Conservation (phyloP, 2,329 filamentous ascomycete species). For the Aspergillus tubingensis region DNA sequence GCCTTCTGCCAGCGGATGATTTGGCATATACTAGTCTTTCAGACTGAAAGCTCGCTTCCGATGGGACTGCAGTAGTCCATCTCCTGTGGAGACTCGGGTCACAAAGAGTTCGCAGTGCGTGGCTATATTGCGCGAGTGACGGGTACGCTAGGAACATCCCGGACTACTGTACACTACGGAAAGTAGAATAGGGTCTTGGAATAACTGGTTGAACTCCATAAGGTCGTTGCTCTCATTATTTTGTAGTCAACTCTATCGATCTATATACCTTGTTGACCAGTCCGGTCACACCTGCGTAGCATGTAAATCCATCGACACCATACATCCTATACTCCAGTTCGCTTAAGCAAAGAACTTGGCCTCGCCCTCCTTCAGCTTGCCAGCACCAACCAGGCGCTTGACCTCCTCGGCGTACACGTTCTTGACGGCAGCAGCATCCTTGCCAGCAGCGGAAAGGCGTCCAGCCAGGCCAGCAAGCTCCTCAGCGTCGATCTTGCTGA, state of each 20-base stretch:
- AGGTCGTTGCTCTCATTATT: constrained; percentile 17
- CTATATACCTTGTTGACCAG: constrained; percentile 12
- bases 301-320: constrained; percentile 1
- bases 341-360: constrained; percentile 58
- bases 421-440: constrained; percentile 83
- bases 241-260: constrained; percentile 15
- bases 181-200: background rate
- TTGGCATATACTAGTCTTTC: background rate
- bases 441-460: constrained; percentile 75
- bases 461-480: constrained; percentile 81
- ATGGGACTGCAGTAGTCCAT: background rate
- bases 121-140: too few relatives aligned
- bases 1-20: background rate
- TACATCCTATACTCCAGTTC: background rate
- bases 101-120: too few relatives aligned
- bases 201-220: constrained; percentile 8
- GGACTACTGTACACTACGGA: background rate
- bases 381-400: constrained; percentile 73
- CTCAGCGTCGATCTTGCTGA: constrained; percentile 85
- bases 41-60: background rate
- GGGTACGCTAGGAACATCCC: background rate
- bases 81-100: too few relatives aligned
- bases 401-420: constrained; percentile 75
- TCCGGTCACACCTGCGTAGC: background rate
- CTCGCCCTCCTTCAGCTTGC: constrained; percentile 85